These are phyloP conservation scores for Hypoxylon sp. DNA, from an alignment of 2,329 filamentous ascomycete species.

Conservation along the genomic window DNA sequence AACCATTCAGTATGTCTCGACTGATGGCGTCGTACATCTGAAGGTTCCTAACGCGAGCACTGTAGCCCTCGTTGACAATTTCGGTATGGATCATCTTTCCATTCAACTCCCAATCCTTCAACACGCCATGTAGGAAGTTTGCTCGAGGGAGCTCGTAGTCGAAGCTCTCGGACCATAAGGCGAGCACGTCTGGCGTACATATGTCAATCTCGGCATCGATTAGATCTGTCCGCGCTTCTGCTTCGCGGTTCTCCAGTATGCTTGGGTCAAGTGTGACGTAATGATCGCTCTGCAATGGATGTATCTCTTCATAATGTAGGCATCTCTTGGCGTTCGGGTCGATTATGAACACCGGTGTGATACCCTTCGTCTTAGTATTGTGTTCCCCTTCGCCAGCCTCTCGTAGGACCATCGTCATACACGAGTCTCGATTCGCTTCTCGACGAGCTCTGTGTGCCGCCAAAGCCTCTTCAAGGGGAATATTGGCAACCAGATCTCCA, in stretches of 20 bases:
- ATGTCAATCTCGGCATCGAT: constrained; percentile 97
- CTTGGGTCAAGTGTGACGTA: constrained; percentile 82
- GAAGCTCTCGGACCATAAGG: constrained; percentile 97
- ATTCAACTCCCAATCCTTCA: constrained; percentile 97
- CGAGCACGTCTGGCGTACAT: constrained; percentile 94
- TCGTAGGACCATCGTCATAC: constrained; percentile 95
- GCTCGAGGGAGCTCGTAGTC: constrained; percentile 92
- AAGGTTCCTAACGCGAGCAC: constrained; percentile 86
- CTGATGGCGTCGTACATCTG: constrained; percentile 92
- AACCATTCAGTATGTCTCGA: constrained; percentile 86
- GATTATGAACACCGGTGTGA: constrained; percentile 87
- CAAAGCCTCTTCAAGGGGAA: constrained; percentile 84
- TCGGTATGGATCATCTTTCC: constrained; percentile 97
- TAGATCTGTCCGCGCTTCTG: constrained; percentile 88
- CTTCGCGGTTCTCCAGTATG: constrained; percentile 79
- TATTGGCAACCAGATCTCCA: constrained; percentile 91
- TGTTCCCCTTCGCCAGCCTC: constrained; percentile 79
- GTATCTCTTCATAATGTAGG: constrained; percentile 94
- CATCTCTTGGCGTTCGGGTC: constrained; percentile 85
- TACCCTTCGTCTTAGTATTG: constrained; percentile 80
- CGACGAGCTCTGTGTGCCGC: constrained; percentile 85
- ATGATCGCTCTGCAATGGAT: constrained; percentile 74
- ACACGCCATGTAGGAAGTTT: constrained; percentile 90
- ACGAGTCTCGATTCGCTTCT: constrained; percentile 89
- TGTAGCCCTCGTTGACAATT: constrained; percentile 85